Percentiles rank a stretch among this genome's conserved stretches.
phyloP scores from a whole-genome alignment of 768 basidiomycete species.

The Austroboletus festivus region DNA sequence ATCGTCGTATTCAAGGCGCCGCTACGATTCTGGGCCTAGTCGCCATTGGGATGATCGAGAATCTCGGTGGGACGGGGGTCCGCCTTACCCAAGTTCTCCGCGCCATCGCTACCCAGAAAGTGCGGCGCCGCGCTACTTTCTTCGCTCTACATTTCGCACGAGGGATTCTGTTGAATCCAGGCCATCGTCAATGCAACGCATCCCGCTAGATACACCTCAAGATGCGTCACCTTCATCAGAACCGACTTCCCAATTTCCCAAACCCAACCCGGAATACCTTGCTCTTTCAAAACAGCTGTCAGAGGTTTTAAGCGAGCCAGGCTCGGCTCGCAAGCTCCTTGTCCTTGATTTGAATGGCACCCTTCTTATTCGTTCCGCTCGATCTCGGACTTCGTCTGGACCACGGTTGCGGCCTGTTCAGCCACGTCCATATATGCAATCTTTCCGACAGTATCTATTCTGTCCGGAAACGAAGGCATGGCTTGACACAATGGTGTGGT shows the following conservation, averaged over 20 bases:
- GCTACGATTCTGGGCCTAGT: conserved; percentile 2
- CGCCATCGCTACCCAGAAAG: conserved; percentile 11
- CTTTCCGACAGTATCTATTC: conserved; percentile 64
- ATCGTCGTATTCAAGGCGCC: conserved; percentile 10
- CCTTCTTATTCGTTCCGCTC: conserved; percentile 54
- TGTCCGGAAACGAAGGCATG: conserved; percentile 55
- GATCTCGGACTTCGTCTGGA: conserved; percentile 15
- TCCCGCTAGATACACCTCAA: not conserved
- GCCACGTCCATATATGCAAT: conserved; percentile 61
- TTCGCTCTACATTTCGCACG: conserved; percentile 7
- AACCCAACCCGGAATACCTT: conserved; percentile 39
- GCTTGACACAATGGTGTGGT: conserved; percentile 89
- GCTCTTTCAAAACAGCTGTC: conserved; percentile 31
- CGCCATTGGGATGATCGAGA: conserved; percentile 5
- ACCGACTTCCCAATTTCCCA: not conserved
- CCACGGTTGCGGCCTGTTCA: conserved; percentile 40
- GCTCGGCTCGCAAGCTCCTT: conserved; percentile 54
- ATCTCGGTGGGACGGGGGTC: conserved; percentile 5
- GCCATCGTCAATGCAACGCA: not conserved
- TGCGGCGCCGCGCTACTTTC: conserved; percentile 5
- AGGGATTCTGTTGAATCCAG: conserved; percentile 6
- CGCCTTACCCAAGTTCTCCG: conserved; percentile 1
- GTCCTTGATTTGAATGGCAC: conserved; percentile 70
- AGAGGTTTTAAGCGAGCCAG: conserved; percentile 20
- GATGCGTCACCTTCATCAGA: conserved; percentile 2